Conservation (phyloP, 164 flowering plant genomes). For the Berberis thunbergii region DNA sequence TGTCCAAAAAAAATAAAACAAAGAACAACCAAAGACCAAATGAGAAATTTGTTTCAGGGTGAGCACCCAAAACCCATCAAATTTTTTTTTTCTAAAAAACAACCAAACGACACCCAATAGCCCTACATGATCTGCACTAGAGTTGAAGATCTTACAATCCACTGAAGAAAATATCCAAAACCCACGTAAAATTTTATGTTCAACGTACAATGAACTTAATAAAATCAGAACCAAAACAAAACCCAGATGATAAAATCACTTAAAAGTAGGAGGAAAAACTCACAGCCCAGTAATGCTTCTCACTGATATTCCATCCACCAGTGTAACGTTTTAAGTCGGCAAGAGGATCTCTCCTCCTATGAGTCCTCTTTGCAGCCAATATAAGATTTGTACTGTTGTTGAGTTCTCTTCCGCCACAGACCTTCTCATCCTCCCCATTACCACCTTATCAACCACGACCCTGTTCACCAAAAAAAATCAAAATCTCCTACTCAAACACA, state of each 20-base stretch:
- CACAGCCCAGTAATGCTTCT: constrained; percentile 40
- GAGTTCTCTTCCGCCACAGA: constrained; percentile 11
- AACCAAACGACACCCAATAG: no score
- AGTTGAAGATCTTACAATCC: no score
- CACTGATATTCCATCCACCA: constrained; percentile 48
- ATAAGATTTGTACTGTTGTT: constrained; percentile 17
- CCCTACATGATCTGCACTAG: no score
- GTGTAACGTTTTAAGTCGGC: constrained; percentile 26
- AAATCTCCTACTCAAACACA: no score
- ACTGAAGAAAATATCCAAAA: no score
- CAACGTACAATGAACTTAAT: neutral
- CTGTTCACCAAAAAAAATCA: neutral
- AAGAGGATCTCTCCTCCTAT: constrained; percentile 36
- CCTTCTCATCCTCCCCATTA: constrained; percentile 15
- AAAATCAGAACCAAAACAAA: neutral
- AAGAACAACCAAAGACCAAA: no score
- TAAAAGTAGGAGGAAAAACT: constrained; percentile 10
- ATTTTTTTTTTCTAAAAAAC: no score
- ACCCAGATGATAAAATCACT: no score
- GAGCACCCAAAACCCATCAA: no score
- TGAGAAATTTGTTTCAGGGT: no score
- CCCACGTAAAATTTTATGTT: no score
- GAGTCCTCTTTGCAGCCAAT: constrained; percentile 35
- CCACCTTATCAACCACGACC: neutral
- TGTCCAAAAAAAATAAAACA: no score